Evolutionary conservation across 148 eudicot species (phyloP).

Genomic region (Diospyros lotus): DNA sequence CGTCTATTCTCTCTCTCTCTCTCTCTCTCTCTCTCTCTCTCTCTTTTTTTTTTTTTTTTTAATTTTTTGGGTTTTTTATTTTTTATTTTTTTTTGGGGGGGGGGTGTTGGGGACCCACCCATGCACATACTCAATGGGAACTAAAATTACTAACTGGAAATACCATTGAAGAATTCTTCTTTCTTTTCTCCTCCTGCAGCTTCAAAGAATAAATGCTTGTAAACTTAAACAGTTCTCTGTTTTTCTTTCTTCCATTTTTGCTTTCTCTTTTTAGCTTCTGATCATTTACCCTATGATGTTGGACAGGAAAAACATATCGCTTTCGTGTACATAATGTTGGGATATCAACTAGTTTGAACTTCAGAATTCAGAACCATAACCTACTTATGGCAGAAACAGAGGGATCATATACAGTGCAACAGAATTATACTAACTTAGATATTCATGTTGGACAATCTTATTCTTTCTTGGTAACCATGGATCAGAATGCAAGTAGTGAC

Average conservation of each 20-base stretch:
- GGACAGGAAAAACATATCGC: constrained; percentile 86
- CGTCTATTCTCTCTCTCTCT: no score
- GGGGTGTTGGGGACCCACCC: no score
- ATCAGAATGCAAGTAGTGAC: constrained; percentile 95
- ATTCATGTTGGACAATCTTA: constrained; percentile 97
- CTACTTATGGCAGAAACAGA: constrained; percentile 86
- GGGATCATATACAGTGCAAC: constrained; percentile 95
- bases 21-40: no score
- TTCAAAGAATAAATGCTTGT: neutral
- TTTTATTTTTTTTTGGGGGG: no score
- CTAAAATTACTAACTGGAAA: no score
- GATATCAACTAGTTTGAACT: constrained; percentile 84
- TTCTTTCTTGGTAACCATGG: constrained; percentile 88
- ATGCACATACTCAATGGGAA: no score
- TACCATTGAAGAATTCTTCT: no score
- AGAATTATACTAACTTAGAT: constrained; percentile 91
- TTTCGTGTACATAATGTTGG: constrained; percentile 94
- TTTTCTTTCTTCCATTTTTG: neutral
- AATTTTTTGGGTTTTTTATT: no score
- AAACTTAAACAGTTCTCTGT: neutral
- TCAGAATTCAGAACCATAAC: constrained; percentile 91
- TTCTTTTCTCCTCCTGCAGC: no score
- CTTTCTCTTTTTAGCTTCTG: neutral
- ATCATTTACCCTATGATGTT: constrained; percentile 8
- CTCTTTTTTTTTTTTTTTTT: no score